Evolutionary conservation across 768 basidiomycete genomes (phyloP), one percentile per base, ranked within the genome.

Genomic region (Panaeolus cyanescens): DNA sequence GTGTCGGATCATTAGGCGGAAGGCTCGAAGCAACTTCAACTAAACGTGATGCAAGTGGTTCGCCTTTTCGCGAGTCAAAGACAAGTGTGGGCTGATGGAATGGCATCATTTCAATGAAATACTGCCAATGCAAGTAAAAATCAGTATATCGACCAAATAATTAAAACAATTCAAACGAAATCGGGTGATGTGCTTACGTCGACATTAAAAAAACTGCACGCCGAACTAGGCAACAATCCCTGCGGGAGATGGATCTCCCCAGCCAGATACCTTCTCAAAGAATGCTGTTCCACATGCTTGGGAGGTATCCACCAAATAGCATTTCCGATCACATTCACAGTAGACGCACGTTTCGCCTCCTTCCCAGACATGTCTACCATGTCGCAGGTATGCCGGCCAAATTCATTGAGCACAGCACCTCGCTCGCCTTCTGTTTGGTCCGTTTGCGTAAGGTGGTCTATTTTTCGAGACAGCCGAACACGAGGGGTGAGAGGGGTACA

Each of bases 391-490:
- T 36, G 25, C 45, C 55, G 10, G 25, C 30, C 32, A 33, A 22
- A n/a, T n/a, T n/a, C n/a, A n/a, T n/a, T n/a, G n/a, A n/a, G n/a
- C n/a, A 5, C 36, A 4, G 36, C 12, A 37, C 12, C 3, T 5
- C n/a, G 36, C 3, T 37, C n/a, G 12, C n/a, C 36, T 37, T 13
- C 36, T 10, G 36, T 37, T 5, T 37, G 12, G n/a, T n/a, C 39
- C n/a, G n/a, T n/a, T 40, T 40, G 39, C 6, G 39, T 19, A 19
- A 59, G 34, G 37, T 68, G 64, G 13, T 57, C 54, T 9, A 69
- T 25, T 5, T 58, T 54, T 1, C 65, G 63, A 5, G 59, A 20
- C 9, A 71, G 63, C 31, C 64, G 66, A n/a, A 69, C 56, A 15
- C 25, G 25, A 1, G 62, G 63, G 20, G 62, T 22, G 19, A 58